Percentiles rank a stretch among this genome's conserved stretches.
These are phyloP conservation scores for Fagopyrum esculentum DNA, from an alignment of 148 eudicot genomes.

Conservation along the genomic window DNA sequence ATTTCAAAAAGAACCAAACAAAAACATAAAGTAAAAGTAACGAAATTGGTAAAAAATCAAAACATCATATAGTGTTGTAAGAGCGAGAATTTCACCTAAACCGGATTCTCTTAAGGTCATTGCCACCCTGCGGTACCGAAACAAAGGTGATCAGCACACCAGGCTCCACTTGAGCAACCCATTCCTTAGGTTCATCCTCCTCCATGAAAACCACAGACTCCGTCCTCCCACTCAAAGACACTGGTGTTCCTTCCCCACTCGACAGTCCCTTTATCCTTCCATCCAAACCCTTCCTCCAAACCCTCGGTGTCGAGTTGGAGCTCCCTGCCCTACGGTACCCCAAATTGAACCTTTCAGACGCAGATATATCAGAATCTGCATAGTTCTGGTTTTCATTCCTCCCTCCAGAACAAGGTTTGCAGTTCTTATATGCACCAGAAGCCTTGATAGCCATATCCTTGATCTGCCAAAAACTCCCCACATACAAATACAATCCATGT, in stretches of 20 bases:
- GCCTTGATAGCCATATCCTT: constrained; percentile 89
- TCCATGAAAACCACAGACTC: constrained; percentile 67
- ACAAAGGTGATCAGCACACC: constrained; percentile 93
- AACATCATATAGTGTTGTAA: constrained; percentile 12
- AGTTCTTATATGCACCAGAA: constrained; percentile 79
- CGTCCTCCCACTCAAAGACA: constrained; percentile 72
- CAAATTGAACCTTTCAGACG: constrained; percentile 48
- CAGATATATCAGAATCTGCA: constrained; percentile 47
- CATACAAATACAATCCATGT: background rate
- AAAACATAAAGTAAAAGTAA: constrained; percentile 23
- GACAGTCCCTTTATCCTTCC: constrained; percentile 62
- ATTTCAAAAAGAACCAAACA: too few species aligned
- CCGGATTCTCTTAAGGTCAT: constrained; percentile 84
- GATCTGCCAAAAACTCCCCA: constrained; percentile 37
- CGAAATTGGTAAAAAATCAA: constrained; percentile 13
- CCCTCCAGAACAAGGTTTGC: constrained; percentile 79
- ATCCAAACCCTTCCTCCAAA: constrained; percentile 75
- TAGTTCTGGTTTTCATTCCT: constrained; percentile 28
- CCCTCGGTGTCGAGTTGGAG: constrained; percentile 37
- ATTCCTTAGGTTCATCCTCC: constrained; percentile 87
- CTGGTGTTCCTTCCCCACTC: constrained; percentile 79
- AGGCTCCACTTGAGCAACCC: constrained; percentile 99
- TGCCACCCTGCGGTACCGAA: constrained; percentile 75
- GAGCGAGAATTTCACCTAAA: constrained; percentile 51
- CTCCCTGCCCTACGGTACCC: constrained; percentile 58